These are phyloP conservation scores for Penicillium sp. DNA, from an alignment of 2,329 filamentous ascomycete genomes.

Conservation along the genomic window DNA sequence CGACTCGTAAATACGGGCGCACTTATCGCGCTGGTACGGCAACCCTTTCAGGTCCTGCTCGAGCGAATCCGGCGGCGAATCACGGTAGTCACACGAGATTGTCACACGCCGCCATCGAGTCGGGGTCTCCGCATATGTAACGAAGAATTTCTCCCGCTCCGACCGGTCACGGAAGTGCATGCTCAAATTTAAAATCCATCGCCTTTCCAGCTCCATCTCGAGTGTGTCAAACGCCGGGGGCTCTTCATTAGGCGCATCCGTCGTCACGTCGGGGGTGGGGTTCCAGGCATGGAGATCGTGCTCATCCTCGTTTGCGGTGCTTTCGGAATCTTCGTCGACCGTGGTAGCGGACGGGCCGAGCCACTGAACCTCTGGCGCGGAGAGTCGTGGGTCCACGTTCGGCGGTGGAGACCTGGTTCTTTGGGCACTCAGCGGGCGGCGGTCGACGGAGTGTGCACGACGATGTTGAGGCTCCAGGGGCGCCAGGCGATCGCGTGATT, in stretches of 20 bases:
- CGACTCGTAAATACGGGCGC: constrained; percentile 84
- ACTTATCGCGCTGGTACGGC: constrained; percentile 86
- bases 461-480: constrained; percentile 60
- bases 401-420: constrained; percentile 44
- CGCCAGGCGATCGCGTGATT: constrained; percentile 67
- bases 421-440: constrained; percentile 40
- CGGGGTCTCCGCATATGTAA: constrained; percentile 81
- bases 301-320: constrained; percentile 24
- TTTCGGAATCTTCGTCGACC: constrained; percentile 30
- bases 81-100: constrained; percentile 86
- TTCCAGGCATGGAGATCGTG: constrained; percentile 28
- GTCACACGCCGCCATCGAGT: constrained; percentile 82
- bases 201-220: constrained; percentile 74
- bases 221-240: constrained; percentile 43
- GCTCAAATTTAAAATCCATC: constrained; percentile 94
- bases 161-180: constrained; percentile 97
- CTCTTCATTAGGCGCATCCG: constrained; percentile 20
- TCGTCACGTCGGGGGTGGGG: constrained; percentile 23
- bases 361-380: constrained; percentile 41
- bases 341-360: constrained; percentile 32
- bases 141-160: constrained; percentile 93
- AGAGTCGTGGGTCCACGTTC: constrained; percentile 35
- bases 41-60: constrained; percentile 76
- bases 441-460: constrained; percentile 61
- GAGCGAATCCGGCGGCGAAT: constrained; percentile 72